Percentiles rank a stretch among this genome's conserved stretches.
Conservation (phyloP, 108 stramenopile genomes). For the Stephanodiscus minutulus region DNA sequence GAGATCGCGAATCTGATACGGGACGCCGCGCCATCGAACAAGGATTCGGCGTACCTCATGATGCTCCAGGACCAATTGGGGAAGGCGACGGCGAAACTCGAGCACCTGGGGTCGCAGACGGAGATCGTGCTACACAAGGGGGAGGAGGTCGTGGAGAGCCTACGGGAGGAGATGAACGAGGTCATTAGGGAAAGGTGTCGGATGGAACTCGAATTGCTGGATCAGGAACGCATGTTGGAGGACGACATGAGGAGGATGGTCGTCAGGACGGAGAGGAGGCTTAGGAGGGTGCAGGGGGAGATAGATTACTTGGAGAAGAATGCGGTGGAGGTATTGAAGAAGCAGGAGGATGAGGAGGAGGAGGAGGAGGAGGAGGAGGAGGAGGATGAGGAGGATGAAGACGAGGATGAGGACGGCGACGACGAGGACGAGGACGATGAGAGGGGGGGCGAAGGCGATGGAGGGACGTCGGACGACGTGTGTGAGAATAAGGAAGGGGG, state of each 20-base stretch:
- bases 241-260: constrained; percentile 47
- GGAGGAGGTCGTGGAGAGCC: constrained; percentile 45
- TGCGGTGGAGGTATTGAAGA: constrained; percentile 41
- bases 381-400: constrained; percentile 19
- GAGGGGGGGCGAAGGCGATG: not conserved
- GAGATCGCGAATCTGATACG: constrained; percentile 48
- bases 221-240: constrained; percentile 39
- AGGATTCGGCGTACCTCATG: constrained; percentile 47
- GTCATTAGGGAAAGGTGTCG: constrained; percentile 47
- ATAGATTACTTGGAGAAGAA: constrained; percentile 50
- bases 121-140: constrained; percentile 50
- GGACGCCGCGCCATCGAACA: constrained; percentile 47
- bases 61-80: constrained; percentile 42
- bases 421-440: constrained; percentile 4
- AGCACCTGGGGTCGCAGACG: constrained; percentile 41
- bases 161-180: constrained; percentile 53
- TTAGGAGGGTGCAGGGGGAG: constrained; percentile 46
- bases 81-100: constrained; percentile 46
- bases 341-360: constrained; percentile 21
- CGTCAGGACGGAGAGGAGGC: constrained; percentile 35
- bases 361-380: constrained; percentile 13
- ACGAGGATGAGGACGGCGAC: constrained; percentile 11
- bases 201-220: constrained; percentile 53
- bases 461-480: not conserved
- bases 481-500: not conserved